Evolutionary conservation across 495 filamentous ascomycete species (phyloP).

Genomic region (Penicillium ucsense): DNA sequence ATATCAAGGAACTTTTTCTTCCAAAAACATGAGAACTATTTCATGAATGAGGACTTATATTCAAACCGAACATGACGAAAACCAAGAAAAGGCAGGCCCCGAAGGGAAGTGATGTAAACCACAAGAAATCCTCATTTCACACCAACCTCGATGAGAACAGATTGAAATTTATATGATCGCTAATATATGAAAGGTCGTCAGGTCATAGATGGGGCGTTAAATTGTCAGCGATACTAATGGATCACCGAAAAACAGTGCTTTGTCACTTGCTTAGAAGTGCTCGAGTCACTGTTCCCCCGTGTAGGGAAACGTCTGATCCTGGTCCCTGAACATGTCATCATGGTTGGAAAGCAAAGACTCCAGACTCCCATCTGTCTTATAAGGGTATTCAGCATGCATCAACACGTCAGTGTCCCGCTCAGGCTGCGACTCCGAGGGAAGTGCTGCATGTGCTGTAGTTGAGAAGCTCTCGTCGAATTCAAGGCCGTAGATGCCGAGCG

Average conservation of each 20-base stretch:
- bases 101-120: too few species aligned
- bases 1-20: too few species aligned
- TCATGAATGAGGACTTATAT: too few species aligned
- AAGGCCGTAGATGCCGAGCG: conserved; percentile 36
- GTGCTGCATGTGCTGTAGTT: not conserved
- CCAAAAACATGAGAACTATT: too few species aligned
- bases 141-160: not conserved
- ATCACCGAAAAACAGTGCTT: not conserved
- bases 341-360: not conserved
- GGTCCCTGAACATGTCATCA: not conserved
- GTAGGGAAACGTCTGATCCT: not conserved
- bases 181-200: not conserved
- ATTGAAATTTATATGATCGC: not conserved
- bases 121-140: too few species aligned
- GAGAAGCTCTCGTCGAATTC: conserved; percentile 22
- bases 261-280: not conserved
- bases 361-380: not conserved
- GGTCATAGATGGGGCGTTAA: not conserved
- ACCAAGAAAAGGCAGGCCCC: too few species aligned
- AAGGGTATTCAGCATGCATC: not conserved
- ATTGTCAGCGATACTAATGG: not conserved
- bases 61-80: too few species aligned
- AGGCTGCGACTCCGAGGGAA: not conserved
- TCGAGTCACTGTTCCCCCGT: not conserved
- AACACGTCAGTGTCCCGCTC: not conserved